Evolutionary conservation across 345 rosid genomes (phyloP), one percentile per base, ranked within the genome.

Genomic region (Dipteronia sinensis): DNA sequence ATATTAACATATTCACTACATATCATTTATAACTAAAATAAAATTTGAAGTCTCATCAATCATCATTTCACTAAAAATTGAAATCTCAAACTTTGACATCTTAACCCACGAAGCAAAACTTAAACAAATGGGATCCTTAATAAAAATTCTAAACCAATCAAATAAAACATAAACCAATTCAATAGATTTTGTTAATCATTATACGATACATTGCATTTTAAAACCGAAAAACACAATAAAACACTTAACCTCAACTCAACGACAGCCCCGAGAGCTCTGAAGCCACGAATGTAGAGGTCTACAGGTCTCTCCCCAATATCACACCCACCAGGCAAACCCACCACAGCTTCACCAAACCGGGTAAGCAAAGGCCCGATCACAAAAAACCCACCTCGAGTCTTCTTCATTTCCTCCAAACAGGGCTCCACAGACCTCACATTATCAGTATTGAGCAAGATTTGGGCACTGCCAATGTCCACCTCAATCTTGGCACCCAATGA

Each of bases 271-370:
- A 81, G 83, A 70, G 87, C 85, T 16, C 79, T 66, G 29, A 82
- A 76, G 51, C 87, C 85, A 25, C 73, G 74, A 49, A 84, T 20
- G 67, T 79, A 77, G 55, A 84, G 62, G 62, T 84, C 83, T 0
- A 84, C 87, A 53, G 85, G 85, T 44, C 87, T 74, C 12, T 65
- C 29, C 70, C 83, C 85, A 67, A 82, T 84, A 29, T 84, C 79
- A 71, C 85, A 84, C 64, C 87, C 87, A 44, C 87, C 83, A 2
- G 85, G 85, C 77, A 84, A 73, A 7, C 70, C 79, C 75, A 82
- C 83, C 1, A 68, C 62, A 10, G 85, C 83, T 71, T 82, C 81
- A 5, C 85, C 85, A 64, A 85, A 84, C 49, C 83, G 75, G 10
- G 77, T 77, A 55, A 84, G 19, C 74, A 81, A 38, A 34, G 85